Conservation (phyloP, 2,329 filamentous ascomycete genomes). For the Lasiodiplodia theobromae region DNA sequence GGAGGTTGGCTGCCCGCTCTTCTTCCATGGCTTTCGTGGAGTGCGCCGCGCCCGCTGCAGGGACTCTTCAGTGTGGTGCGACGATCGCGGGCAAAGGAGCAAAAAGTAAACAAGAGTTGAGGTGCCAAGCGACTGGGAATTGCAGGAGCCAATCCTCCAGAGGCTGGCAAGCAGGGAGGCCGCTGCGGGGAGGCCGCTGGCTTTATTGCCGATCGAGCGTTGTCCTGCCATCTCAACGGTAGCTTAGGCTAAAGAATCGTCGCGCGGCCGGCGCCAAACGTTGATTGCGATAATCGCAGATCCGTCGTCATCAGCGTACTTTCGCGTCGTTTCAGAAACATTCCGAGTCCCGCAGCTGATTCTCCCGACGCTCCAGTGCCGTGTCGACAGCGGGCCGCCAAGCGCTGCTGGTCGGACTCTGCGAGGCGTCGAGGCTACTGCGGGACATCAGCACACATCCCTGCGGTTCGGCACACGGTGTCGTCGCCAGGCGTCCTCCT, state of each 20-base stretch:
- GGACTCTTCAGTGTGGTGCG: conserved; percentile 22
- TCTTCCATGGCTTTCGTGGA: conserved; percentile 11
- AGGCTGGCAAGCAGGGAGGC: conserved; percentile 2
- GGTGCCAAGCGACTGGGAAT: conserved; percentile 11
- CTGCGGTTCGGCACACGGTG: conserved; percentile 27
- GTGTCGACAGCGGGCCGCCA: conserved; percentile 21
- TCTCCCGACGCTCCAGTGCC: conserved; percentile 26
- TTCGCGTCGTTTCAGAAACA: conserved; percentile 29
- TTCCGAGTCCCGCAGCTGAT: conserved; percentile 28
- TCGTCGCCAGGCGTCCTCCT: conserved; percentile 8
- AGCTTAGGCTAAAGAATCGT: conserved; percentile 22
- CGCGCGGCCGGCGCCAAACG: conserved; percentile 22
- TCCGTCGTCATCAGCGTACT: conserved; percentile 16
- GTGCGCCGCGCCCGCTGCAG: conserved; percentile 21
- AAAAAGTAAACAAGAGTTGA: conserved; percentile 19
- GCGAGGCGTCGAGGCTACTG: conserved; percentile 29
- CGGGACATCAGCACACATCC: conserved; percentile 24
- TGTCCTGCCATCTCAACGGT: conserved; percentile 15
- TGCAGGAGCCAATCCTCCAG: conserved; percentile 18
- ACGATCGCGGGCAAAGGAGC: conserved; percentile 11
- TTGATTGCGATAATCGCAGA: conserved; percentile 19
- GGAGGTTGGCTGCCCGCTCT: conserved; percentile 21
- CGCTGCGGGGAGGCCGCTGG: conserved; percentile 1
- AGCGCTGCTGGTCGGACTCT: conserved; percentile 18
- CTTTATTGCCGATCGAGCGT: conserved; percentile 9